Percentiles rank a stretch among this genome's conserved stretches.
Evolutionary conservation across 2,329 filamentous ascomycete species (phyloP).

Genomic region (Delphinella strobiligena): DNA sequence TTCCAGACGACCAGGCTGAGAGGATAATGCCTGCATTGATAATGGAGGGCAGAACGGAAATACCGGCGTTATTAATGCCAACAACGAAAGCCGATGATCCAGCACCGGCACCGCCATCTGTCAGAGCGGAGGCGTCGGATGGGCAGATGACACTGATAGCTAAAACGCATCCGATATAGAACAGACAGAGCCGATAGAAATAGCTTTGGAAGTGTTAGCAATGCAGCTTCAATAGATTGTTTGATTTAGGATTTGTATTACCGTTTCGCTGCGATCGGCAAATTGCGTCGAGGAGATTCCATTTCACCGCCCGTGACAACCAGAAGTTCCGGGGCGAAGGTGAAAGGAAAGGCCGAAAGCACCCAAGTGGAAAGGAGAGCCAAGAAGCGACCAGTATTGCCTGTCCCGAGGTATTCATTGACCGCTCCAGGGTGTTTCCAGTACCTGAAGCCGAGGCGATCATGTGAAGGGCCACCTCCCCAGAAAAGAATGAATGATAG

Average conservation of each 20-base stretch:
- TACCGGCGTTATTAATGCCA: conserved; percentile 37
- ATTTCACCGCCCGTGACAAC: conserved; percentile 46
- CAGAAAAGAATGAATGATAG: conserved; percentile 44
- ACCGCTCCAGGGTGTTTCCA: conserved; percentile 38
- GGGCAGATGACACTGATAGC: conserved; percentile 51
- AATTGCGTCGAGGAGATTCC: conserved; percentile 44
- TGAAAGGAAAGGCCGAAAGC: conserved; percentile 41
- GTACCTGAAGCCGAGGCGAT: conserved; percentile 40
- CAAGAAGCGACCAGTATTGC: conserved; percentile 39
- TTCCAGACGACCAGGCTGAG: conserved; percentile 45
- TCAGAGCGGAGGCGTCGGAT: conserved; percentile 39
- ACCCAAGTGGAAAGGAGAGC: conserved; percentile 40
- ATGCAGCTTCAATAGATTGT: too few relatives aligned
- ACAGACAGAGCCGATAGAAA: conserved; percentile 51
- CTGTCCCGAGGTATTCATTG: conserved; percentile 35
- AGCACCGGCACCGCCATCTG: conserved; percentile 40
- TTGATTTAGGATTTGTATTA: too few relatives aligned
- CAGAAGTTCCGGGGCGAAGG: conserved; percentile 44
- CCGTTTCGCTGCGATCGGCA: conserved; percentile 47
- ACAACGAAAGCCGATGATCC: conserved; percentile 40
- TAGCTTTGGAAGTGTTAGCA: too few relatives aligned
- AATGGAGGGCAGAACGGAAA: conserved; percentile 48
- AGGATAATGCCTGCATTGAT: conserved; percentile 58
- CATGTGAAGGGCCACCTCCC: conserved; percentile 41
- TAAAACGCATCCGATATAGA: conserved; percentile 46